Percentiles rank a stretch among this genome's conserved stretches.
Evolutionary conservation across 2,329 filamentous ascomycete genomes (phyloP).

Genomic region (Nothomitra cinnamomea): DNA sequence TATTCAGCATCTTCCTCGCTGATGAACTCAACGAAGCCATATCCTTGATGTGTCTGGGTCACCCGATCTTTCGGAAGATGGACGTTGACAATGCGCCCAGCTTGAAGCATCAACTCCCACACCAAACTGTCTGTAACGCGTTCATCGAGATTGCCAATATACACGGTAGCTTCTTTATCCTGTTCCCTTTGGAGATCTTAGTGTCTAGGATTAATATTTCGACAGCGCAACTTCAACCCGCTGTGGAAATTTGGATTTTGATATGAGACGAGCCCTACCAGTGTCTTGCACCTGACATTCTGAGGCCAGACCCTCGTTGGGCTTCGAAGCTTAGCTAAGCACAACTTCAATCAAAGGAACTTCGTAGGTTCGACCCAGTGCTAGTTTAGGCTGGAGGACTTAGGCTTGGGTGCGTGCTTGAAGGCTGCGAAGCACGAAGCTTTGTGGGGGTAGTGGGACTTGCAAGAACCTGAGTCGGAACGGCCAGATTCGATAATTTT

Average conservation of each 20-base stretch:
- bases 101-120: conserved; percentile 97
- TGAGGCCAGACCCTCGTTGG: neutral
- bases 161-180: conserved; percentile 95
- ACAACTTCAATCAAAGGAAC: neutral
- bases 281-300: conserved; percentile 56
- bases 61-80: conserved; percentile 97
- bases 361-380: neutral
- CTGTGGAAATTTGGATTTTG: neutral
- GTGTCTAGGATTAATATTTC: conserved; percentile 9
- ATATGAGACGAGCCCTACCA: conserved; percentile 35
- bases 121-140: conserved; percentile 78
- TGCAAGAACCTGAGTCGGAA: no score
- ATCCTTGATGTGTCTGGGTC: conserved; percentile 90
- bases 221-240: conserved; percentile 12
- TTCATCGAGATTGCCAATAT: conserved; percentile 97
- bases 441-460: no score
- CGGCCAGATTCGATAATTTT: no score
- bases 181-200: conserved; percentile 51
- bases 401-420: no score
- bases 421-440: no score
- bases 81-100: conserved; percentile 92
- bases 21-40: conserved; percentile 97
- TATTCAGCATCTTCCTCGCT: conserved; percentile 93
- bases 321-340: neutral
- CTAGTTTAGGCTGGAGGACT: no score